These are phyloP conservation scores for Dissoconium aciculare DNA, from an alignment of 2,329 filamentous ascomycete species.

Conservation along the genomic window DNA sequence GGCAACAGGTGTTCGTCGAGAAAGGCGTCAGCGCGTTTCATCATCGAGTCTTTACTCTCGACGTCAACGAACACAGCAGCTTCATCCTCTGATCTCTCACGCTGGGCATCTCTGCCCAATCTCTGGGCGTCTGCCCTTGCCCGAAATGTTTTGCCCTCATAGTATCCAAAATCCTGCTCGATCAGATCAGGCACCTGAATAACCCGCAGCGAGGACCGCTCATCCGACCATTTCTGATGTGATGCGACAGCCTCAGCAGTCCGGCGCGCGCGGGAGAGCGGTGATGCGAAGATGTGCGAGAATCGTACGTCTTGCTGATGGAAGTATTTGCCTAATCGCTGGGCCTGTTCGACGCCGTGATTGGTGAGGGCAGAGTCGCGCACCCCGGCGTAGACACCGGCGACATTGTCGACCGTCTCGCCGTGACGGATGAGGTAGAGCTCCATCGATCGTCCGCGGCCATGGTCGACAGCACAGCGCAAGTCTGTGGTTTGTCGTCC, in stretches of 20 bases:
- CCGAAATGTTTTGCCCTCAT: constrained; percentile 49
- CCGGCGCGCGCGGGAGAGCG: constrained; percentile 56
- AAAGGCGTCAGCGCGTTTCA: constrained; percentile 48
- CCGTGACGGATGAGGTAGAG: constrained; percentile 73
- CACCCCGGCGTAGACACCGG: constrained; percentile 61
- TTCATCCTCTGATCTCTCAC: constrained; percentile 27
- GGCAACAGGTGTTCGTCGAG: constrained; percentile 49
- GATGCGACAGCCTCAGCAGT: constrained; percentile 52
- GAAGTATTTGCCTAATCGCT: constrained; percentile 52
- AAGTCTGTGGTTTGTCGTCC: no score
- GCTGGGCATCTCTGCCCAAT: constrained; percentile 27
- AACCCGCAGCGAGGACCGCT: constrained; percentile 16
- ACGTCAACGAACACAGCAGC: constrained; percentile 40
- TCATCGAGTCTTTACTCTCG: constrained; percentile 57
- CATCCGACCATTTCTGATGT: constrained; percentile 24
- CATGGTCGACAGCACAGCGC: no score
- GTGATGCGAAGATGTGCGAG: constrained; percentile 60
- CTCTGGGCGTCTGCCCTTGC: constrained; percentile 25
- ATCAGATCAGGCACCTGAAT: constrained; percentile 39
- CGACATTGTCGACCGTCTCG: constrained; percentile 82
- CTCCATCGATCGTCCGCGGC: constrained; percentile 31
- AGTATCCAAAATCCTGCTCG: constrained; percentile 60
- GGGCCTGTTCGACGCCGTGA: constrained; percentile 69
- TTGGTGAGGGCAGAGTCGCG: constrained; percentile 68
- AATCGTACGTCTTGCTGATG: constrained; percentile 49